Evolutionary conservation across 768 basidiomycete species (phyloP).

Genomic region (Mycena epipterygia): DNA sequence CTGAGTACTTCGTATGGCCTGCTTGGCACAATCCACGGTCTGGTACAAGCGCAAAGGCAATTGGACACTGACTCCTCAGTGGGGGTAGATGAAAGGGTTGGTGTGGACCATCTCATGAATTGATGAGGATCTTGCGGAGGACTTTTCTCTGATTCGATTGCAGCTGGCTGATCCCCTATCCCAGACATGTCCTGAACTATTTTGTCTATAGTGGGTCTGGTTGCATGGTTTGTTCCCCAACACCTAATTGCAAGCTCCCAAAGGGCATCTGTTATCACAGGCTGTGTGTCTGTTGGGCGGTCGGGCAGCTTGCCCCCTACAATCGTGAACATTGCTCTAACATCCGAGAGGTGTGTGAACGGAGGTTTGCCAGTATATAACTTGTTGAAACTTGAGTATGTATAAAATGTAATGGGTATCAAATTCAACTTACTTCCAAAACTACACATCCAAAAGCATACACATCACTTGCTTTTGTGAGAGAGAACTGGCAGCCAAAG

Average conservation of each 20-base stretch:
- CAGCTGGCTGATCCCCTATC: too few relatives aligned
- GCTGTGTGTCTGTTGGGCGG: background rate
- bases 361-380: conserved; percentile 2
- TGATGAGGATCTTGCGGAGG: too few relatives aligned
- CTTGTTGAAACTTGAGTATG: background rate
- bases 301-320: background rate
- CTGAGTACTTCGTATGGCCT: too few relatives aligned
- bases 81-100: too few relatives aligned
- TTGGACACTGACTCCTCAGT: too few relatives aligned
- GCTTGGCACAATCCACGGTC: too few relatives aligned
- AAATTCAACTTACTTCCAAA: background rate
- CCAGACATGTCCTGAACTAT: background rate
- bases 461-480: background rate
- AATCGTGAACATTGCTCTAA: background rate
- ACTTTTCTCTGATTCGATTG: too few relatives aligned
- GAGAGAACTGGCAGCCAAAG: background rate
- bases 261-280: background rate
- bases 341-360: background rate
- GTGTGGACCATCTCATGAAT: too few relatives aligned
- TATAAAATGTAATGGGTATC: too few relatives aligned
- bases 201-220: background rate
- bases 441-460: conserved; percentile 10
- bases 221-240: background rate
- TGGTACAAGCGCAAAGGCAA: too few relatives aligned
- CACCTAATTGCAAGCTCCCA: background rate